Evolutionary conservation across 1,139 yeast genomes (phyloP).

Genomic region (Protomyces macrosporus): DNA sequence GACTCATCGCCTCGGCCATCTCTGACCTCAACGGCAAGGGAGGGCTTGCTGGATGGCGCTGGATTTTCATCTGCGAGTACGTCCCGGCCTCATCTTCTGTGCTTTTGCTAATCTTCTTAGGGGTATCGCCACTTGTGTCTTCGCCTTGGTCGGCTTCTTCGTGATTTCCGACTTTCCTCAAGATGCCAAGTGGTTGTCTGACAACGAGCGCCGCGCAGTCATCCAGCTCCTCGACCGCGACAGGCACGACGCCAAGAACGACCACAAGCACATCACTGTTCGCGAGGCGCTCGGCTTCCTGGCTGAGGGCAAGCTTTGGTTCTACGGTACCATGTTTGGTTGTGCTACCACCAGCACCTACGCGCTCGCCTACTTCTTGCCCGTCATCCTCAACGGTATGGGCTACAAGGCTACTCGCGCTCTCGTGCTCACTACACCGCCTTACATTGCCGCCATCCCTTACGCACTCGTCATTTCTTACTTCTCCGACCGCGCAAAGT

Average conservation of each 20-base stretch:
- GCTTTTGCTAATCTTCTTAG: constrained; percentile 37
- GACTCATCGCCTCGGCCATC: constrained; percentile 38
- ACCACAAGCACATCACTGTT: constrained; percentile 19
- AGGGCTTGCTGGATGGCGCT: constrained; percentile 52
- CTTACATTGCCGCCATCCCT: constrained; percentile 51
- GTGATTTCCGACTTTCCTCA: constrained; percentile 65
- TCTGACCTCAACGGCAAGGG: constrained; percentile 35
- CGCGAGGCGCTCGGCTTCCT: constrained; percentile 5
- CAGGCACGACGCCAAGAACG: constrained; percentile 23
- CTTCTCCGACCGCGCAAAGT: constrained; percentile 57
- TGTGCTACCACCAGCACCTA: constrained; percentile 52
- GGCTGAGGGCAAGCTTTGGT: constrained; percentile 24
- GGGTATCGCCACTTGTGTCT: constrained; percentile 56
- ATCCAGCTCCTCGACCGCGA: constrained; percentile 43
- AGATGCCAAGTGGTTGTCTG: constrained; percentile 40
- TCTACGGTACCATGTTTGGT: constrained; percentile 16
- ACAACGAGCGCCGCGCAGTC: constrained; percentile 52
- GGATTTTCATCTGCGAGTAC: constrained; percentile 64
- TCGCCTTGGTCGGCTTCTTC: constrained; percentile 58
- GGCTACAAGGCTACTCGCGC: constrained; percentile 50
- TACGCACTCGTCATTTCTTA: constrained; percentile 44
- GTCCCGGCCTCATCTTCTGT: constrained; percentile 51
- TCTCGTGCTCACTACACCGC: constrained; percentile 57
- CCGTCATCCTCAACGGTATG: constrained; percentile 51
- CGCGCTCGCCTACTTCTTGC: constrained; percentile 58